Base-by-base conservation (phyloP, 2,329 filamentous ascomycete species). In the Albifimbria verrucaria region DNA sequence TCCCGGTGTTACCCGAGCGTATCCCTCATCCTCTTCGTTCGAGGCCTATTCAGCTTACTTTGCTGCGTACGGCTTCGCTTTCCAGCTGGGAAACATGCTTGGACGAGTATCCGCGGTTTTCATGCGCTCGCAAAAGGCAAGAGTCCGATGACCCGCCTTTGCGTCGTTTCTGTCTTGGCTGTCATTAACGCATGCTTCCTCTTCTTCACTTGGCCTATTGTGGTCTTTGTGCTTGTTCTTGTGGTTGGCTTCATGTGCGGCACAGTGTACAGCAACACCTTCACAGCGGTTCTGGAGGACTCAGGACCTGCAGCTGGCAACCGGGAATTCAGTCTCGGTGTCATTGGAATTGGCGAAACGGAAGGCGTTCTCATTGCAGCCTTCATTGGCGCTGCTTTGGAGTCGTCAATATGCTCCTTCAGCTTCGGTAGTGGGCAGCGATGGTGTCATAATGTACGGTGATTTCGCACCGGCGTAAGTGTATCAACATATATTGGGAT, bases 71-170 rank as follows among this genome's bases (percentile, higher is more conserved):
- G 58, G 61, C 20, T 51, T 66, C 5, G 56, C 60, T 4, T 63
- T 69, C 6, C 66, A 70, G 7, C 42, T 66, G 0, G 68, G 68
- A 1, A 62, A 54, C 48, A 59, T 68, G 23, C 26, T 67, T 7
- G 59, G 61, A 1, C 59, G 64, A 21, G 58, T 58, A 1, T 57
- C 60, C 3, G 59, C 65, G 7, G 50, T 59, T 2, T 43, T 67
- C 11, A 32, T 62, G 3, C 57, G 52, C 2, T 25, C 57, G 18
- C 54, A 46, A 4, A 60, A 52, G 10, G 47, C 57, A 24, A 57
- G 39, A 4, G 11, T 2, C 50, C 58, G 0, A 56, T 60, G 7
- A n/a, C n/a, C 1, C 42, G 55, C 2, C 49, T 67, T 0, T 48
- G 49, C 3, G 18, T 53, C 9, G 45, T 57, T 3, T 47, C 55